These are phyloP conservation scores for Pythium pyrilobum DNA, from an alignment of 352 stramenopile genomes.

Conservation along the genomic window DNA sequence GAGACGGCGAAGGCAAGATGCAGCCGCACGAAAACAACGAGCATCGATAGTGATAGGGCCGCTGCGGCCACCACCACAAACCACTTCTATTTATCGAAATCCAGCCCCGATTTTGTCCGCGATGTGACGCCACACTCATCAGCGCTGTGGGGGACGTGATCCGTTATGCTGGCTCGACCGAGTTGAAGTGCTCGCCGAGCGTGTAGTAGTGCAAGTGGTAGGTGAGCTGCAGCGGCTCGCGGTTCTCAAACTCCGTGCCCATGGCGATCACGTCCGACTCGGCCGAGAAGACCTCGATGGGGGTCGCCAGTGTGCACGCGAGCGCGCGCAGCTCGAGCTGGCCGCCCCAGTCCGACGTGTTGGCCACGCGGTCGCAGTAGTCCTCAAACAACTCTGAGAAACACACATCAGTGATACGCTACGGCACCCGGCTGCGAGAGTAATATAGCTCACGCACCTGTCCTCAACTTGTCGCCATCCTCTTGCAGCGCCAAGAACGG, in stretches of 20 bases:
- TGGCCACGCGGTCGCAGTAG: slow-evolving; percentile 91
- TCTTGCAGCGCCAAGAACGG: slow-evolving; percentile 86
- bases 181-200: slow-evolving; percentile 99
- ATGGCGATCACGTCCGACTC: slow-evolving; percentile 87
- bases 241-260: slow-evolving; percentile 72
- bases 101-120: slow-evolving; percentile 8
- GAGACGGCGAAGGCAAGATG: neutral
- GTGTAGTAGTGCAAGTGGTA: slow-evolving; percentile 98
- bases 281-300: slow-evolving; percentile 92
- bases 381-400: slow-evolving; percentile 70
- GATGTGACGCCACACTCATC: no score
- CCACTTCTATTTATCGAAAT: slow-evolving; percentile 28
- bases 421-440: no score
- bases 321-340: slow-evolving; percentile 95
- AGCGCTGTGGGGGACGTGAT: no score
- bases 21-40: neutral
- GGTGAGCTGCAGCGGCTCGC: slow-evolving; percentile 87
- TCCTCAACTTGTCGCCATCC: slow-evolving; percentile 26
- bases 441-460: slow-evolving; percentile 32
- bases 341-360: slow-evolving; percentile 94
- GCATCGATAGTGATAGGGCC: slow-evolving; percentile 14
- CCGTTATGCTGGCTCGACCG: slow-evolving; percentile 47
- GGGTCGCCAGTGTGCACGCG: slow-evolving; percentile 69
- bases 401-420: neutral
- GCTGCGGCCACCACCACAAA: neutral